Evolutionary conservation across 1,284 basidiomycete genomes (phyloP).

Genomic region (Pyrrhoderma lamaoense): DNA sequence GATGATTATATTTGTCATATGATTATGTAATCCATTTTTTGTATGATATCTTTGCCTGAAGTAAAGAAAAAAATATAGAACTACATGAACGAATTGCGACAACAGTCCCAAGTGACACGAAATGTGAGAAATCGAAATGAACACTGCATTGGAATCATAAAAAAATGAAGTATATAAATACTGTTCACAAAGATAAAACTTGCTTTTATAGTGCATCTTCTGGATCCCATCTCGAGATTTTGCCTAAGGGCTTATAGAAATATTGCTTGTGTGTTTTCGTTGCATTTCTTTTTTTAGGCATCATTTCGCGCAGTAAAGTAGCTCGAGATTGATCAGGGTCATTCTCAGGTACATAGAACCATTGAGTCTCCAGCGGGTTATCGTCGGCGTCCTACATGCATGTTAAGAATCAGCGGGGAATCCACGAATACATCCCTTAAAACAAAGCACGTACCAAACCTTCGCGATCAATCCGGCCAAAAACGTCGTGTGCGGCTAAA

Average conservation of each 20-base stretch:
- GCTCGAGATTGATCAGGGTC: conserved; percentile 67
- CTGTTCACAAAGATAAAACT: background rate
- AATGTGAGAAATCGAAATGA: no score
- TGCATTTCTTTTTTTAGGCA: conserved; percentile 66
- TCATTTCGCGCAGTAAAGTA: conserved; percentile 54
- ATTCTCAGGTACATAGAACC: conserved; percentile 68
- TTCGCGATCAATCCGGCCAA: conserved; percentile 62
- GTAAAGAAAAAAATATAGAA: no score
- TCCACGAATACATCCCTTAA: background rate
- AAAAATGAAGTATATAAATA: no score
- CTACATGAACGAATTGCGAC: no score
- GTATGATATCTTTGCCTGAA: background rate
- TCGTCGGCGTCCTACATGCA: conserved; percentile 39
- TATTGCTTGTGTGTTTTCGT: conserved; percentile 79
- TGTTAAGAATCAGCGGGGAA: background rate
- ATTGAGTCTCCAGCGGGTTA: conserved; percentile 52
- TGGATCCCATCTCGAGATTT: conserved; percentile 56
- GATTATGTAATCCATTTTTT: no score
- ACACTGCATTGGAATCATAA: no score
- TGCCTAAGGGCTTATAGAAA: conserved; percentile 60
- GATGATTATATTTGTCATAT: background rate
- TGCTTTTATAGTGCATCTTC: conserved; percentile 37
- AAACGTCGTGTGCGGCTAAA: conserved; percentile 53
- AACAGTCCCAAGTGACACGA: no score
- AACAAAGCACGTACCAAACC: conserved; percentile 38